Evolutionary conservation across 2,329 filamentous ascomycete species (phyloP).

Genomic region (Ramichloridium luteum): DNA sequence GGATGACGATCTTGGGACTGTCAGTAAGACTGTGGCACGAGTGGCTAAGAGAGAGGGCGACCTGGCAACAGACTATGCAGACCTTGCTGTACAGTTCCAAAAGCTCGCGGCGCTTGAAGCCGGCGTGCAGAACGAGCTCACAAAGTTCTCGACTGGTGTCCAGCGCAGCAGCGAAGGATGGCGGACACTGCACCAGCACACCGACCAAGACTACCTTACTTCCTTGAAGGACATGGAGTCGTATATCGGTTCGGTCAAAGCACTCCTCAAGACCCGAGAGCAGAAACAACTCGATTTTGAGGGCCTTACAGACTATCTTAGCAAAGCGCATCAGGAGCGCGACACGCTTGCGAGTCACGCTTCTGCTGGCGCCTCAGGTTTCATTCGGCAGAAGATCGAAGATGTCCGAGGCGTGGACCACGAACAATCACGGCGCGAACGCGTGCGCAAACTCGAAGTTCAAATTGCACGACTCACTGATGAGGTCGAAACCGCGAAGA

Average conservation of each 20-base stretch:
- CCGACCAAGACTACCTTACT: constrained; percentile 90
- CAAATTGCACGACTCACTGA: constrained; percentile 82
- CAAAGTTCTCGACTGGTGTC: constrained; percentile 74
- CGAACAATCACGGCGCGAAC: constrained; percentile 76
- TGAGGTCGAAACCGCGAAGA: constrained; percentile 79
- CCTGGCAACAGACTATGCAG: constrained; percentile 74
- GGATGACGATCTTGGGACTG: constrained; percentile 81
- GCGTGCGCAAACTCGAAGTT: constrained; percentile 79
- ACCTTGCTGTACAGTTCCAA: constrained; percentile 88
- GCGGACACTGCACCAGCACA: constrained; percentile 72
- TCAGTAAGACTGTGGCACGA: constrained; percentile 89
- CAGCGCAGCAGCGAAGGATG: constrained; percentile 72
- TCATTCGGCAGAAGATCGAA: constrained; percentile 87
- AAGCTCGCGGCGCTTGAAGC: constrained; percentile 84
- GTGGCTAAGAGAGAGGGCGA: constrained; percentile 81
- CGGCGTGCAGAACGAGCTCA: constrained; percentile 67
- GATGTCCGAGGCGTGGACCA: constrained; percentile 95
- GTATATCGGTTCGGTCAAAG: constrained; percentile 78
- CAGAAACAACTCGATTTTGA: constrained; percentile 98
- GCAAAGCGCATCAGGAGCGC: constrained; percentile 76
- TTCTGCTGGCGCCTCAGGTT: constrained; percentile 56
- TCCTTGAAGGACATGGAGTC: constrained; percentile 90
- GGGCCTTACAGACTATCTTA: constrained; percentile 87
- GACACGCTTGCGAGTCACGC: constrained; percentile 58
- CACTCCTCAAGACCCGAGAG: constrained; percentile 81